These are phyloP conservation scores for Kodamaea neixiangensis DNA, from an alignment of 805 yeast species.

Conservation along the genomic window DNA sequence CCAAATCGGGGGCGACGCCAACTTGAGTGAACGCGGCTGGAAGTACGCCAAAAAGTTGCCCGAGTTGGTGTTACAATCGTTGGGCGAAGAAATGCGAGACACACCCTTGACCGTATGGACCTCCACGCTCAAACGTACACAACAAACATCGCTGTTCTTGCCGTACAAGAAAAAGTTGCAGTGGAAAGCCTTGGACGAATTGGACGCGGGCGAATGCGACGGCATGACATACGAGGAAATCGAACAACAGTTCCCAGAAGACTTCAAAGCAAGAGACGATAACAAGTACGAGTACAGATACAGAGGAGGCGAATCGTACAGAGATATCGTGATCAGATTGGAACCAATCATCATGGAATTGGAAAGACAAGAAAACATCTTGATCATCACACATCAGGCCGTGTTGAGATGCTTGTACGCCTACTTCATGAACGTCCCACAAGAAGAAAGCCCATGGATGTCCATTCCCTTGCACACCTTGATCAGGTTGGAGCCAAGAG, in stretches of 20 bases:
- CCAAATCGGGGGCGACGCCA: constrained; percentile 94
- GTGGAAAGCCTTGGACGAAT: constrained; percentile 97
- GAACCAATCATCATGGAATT: constrained; percentile 99
- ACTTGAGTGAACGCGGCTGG: constrained; percentile 79
- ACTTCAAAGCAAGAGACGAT: constrained; percentile 92
- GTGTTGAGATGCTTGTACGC: constrained; percentile 96
- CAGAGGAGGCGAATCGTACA: constrained; percentile 95
- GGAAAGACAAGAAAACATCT: constrained; percentile 93
- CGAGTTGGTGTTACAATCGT: constrained; percentile 64
- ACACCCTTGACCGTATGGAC: constrained; percentile 87
- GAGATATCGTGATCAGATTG: constrained; percentile 90
- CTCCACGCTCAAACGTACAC: constrained; percentile 86
- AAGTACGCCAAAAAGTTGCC: constrained; percentile 83
- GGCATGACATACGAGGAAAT: constrained; percentile 94
- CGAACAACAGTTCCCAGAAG: constrained; percentile 83
- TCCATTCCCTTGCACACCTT: constrained; percentile 95
- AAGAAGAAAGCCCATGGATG: constrained; percentile 98
- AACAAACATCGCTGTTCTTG: constrained; percentile 83
- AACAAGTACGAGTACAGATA: constrained; percentile 94
- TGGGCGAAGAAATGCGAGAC: constrained; percentile 55
- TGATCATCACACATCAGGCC: constrained; percentile 97
- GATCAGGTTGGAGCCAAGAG: constrained; percentile 93
- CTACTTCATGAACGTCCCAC: constrained; percentile 97
- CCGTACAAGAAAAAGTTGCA: constrained; percentile 75
- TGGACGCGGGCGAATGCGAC: constrained; percentile 97